Evolutionary conservation across 257 asterid species (phyloP).

Genomic region (Petunia secreta): DNA sequence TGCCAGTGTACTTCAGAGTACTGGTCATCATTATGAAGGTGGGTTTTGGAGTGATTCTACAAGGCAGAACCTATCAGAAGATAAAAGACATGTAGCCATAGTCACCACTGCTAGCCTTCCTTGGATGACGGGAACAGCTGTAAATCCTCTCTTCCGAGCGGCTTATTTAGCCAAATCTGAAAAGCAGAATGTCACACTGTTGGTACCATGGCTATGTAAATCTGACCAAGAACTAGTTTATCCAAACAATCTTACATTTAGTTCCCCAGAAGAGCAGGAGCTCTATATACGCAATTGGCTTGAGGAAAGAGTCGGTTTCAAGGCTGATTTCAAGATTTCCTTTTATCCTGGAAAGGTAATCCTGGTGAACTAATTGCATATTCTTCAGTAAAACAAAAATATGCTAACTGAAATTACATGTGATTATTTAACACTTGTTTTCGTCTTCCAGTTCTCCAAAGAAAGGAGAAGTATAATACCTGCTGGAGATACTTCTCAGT

Average conservation of each 20-base stretch:
- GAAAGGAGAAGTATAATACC: conserved; percentile 92
- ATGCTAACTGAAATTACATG: not conserved
- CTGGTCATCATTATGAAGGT: conserved; percentile 92
- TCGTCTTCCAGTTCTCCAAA: conserved; percentile 67
- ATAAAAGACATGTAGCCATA: conserved; percentile 92
- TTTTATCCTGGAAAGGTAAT: conserved; percentile 98
- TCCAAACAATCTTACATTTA: conserved; percentile 80
- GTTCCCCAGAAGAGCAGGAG: conserved; percentile 96
- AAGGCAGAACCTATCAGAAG: conserved; percentile 56
- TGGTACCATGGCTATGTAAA: conserved; percentile 98
- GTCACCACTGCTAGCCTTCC: conserved; percentile 99
- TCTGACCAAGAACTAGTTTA: conserved; percentile 97
- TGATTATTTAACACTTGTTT: conserved; percentile 23
- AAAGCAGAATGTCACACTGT: conserved; percentile 81
- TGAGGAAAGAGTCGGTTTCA: conserved; percentile 95
- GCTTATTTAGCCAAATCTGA: conserved; percentile 90
- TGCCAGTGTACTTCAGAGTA: conserved; percentile 91
- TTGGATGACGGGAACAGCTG: conserved; percentile 99
- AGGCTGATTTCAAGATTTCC: conserved; percentile 85
- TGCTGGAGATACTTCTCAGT: conserved; percentile 93
- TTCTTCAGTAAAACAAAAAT: not conserved
- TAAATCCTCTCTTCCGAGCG: conserved; percentile 96
- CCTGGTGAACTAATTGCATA: not conserved
- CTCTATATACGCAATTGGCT: conserved; percentile 88
- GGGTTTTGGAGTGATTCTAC: conserved; percentile 77